Evolutionary conservation across 768 basidiomycete genomes (phyloP).

Genomic region (Scleroderma bovista): DNA sequence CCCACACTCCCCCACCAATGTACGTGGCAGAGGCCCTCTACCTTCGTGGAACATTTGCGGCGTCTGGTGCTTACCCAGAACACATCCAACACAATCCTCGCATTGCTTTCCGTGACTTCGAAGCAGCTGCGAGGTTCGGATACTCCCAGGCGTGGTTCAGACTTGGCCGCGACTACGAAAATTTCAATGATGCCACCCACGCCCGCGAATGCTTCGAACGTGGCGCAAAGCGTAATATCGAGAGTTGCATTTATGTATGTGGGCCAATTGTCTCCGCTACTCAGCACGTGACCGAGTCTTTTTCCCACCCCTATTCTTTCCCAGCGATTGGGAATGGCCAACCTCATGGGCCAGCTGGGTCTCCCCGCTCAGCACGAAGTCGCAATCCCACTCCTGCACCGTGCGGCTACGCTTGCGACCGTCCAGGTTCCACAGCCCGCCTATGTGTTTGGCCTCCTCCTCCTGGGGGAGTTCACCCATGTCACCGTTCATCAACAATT

Average conservation of each 20-base stretch:
- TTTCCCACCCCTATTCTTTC: constrained; percentile 2
- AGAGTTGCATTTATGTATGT: constrained; percentile 74
- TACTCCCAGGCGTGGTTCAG: constrained; percentile 85
- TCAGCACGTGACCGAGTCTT: constrained; percentile 7
- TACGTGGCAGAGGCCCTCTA: constrained; percentile 70
- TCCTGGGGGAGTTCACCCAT: constrained; percentile 79
- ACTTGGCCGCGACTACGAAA: constrained; percentile 88
- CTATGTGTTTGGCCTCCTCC: constrained; percentile 82
- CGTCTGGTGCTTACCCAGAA: constrained; percentile 67
- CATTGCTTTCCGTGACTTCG: constrained; percentile 85
- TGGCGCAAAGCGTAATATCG: constrained; percentile 69
- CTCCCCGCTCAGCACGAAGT: constrained; percentile 45
- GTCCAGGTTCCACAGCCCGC: constrained; percentile 82
- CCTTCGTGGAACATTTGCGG: constrained; percentile 67
- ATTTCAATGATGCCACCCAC: constrained; percentile 64
- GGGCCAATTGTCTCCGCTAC: constrained; percentile 23
- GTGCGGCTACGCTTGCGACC: constrained; percentile 70
- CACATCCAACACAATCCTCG: constrained; percentile 63
- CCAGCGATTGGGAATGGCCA: constrained; percentile 90
- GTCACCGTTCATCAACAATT: constrained; percentile 46
- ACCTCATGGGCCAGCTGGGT: constrained; percentile 82
- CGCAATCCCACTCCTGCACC: constrained; percentile 69
- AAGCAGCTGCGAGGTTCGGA: constrained; percentile 73
- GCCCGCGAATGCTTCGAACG: constrained; percentile 86
- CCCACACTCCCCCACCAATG: constrained; percentile 31